Evolutionary conservation across 164 flowering plant genomes (phyloP).

Genomic region (Houttuynia cordata): DNA sequence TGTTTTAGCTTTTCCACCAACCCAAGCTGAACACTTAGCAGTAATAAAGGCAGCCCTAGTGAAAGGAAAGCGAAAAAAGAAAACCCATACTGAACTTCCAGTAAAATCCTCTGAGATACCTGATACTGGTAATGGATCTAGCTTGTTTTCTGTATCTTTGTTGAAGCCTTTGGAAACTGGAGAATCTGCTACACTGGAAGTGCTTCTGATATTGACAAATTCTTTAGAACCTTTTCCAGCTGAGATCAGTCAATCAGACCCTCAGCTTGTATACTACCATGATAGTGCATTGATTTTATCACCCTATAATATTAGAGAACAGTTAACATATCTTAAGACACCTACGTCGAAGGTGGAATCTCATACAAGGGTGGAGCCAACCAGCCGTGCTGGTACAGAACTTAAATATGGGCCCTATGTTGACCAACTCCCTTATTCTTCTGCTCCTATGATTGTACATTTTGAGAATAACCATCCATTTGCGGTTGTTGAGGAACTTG

Average conservation of each 20-base stretch:
- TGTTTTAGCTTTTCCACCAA: constrained; percentile 74
- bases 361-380: constrained; percentile 65
- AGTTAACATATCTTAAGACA: constrained; percentile 60
- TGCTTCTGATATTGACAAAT: constrained; percentile 55
- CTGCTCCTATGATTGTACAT: constrained; percentile 66
- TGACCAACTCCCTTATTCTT: constrained; percentile 53
- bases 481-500: constrained; percentile 96
- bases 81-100: constrained; percentile 42
- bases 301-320: constrained; percentile 72
- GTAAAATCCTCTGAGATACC: constrained; percentile 46
- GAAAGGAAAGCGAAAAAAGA: constrained; percentile 74
- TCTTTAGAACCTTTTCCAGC: constrained; percentile 84
- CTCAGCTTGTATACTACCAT: constrained; percentile 79
- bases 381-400: constrained; percentile 43
- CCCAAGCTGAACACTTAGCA: constrained; percentile 55
- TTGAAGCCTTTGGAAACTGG: constrained; percentile 41
- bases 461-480: constrained; percentile 90
- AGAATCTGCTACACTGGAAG: constrained; percentile 56
- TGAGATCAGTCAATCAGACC: constrained; percentile 87
- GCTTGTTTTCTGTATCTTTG: constrained; percentile 45
- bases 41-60: constrained; percentile 44
- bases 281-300: constrained; percentile 85
- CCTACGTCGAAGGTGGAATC: constrained; percentile 79
- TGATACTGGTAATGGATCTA: constrained; percentile 64
- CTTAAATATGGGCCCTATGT: constrained; percentile 75